phyloP scores from a whole-genome alignment of 768 basidiomycete species.

The Rhizopogon rudus region DNA sequence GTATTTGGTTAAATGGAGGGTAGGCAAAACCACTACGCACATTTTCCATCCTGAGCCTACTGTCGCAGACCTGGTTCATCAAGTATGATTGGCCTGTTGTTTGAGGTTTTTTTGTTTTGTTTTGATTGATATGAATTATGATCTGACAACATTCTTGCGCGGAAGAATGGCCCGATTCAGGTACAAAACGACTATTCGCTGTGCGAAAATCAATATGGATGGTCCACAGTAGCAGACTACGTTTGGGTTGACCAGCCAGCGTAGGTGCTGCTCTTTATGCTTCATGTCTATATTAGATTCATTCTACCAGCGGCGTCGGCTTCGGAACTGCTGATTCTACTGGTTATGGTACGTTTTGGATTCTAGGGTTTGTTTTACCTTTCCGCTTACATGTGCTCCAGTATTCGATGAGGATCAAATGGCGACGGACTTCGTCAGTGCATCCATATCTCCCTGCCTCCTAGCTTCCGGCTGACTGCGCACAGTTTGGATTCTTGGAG shows the following conservation, averaged over 20 bases:
- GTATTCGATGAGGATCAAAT: constrained; percentile 64
- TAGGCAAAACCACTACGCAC: constrained; percentile 20
- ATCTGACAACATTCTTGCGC: neutral
- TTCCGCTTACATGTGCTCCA: constrained; percentile 10
- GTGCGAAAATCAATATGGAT: constrained; percentile 48
- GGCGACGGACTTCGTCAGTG: constrained; percentile 44
- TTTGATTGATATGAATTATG: neutral
- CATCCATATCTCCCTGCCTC: neutral
- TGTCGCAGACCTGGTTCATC: constrained; percentile 58
- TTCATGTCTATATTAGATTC: neutral
- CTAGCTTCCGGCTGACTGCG: constrained; percentile 1
- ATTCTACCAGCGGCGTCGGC: constrained; percentile 45
- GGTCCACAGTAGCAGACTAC: constrained; percentile 58
- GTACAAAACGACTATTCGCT: constrained; percentile 47
- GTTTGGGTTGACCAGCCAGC: constrained; percentile 77
- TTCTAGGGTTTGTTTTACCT: neutral
- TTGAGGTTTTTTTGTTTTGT: constrained; percentile 45
- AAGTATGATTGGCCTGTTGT: constrained; percentile 57
- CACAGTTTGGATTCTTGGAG: constrained; percentile 63
- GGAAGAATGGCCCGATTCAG: constrained; percentile 66
- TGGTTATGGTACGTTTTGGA: constrained; percentile 50
- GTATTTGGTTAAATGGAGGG: constrained; percentile 75
- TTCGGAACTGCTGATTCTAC: constrained; percentile 58
- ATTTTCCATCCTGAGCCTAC: neutral
- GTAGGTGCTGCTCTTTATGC: constrained; percentile 14